Conservation (phyloP, 306 rosid genomes). For the Rosa multiflora region DNA sequence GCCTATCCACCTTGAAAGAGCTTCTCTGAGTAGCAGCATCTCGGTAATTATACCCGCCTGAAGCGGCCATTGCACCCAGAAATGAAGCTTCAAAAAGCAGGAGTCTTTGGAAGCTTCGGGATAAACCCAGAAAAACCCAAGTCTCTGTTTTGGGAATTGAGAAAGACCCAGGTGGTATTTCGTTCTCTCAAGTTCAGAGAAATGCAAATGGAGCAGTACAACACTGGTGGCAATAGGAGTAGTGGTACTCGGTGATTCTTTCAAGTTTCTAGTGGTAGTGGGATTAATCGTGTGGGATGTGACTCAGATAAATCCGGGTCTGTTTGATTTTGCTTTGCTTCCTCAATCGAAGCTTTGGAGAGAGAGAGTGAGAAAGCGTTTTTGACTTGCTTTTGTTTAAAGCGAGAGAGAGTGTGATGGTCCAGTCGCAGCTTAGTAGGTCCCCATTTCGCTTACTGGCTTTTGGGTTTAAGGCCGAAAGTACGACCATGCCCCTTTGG, state of each 20-base stretch:
- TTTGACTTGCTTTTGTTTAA: conserved; percentile 16
- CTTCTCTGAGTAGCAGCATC: conserved; percentile 51
- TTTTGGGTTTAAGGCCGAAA: not conserved
- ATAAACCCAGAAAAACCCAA: conserved; percentile 18
- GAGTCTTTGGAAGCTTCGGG: not conserved
- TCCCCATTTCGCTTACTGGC: conserved; percentile 8
- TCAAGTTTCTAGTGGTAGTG: conserved; percentile 23
- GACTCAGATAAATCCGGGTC: conserved; percentile 48
- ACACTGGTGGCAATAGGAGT: not conserved
- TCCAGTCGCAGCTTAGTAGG: conserved; percentile 22
- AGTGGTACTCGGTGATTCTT: not conserved
- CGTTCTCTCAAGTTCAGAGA: not conserved
- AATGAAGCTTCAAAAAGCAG: not conserved
- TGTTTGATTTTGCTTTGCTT: conserved; percentile 8
- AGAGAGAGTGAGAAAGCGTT: not conserved
- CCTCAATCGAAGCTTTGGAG: conserved; percentile 16
- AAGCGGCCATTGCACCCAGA: conserved; percentile 60
- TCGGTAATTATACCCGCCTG: conserved; percentile 47
- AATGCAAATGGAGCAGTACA: not conserved
- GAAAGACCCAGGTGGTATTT: conserved; percentile 12
- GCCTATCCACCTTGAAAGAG: conserved; percentile 57
- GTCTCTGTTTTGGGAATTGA: conserved; percentile 14
- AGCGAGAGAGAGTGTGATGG: conserved; percentile 8
- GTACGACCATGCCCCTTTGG: conserved; percentile 24
- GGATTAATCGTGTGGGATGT: conserved; percentile 44